These are phyloP conservation scores for Quercus bicolor DNA, from an alignment of 306 rosid species.

Conservation along the genomic window DNA sequence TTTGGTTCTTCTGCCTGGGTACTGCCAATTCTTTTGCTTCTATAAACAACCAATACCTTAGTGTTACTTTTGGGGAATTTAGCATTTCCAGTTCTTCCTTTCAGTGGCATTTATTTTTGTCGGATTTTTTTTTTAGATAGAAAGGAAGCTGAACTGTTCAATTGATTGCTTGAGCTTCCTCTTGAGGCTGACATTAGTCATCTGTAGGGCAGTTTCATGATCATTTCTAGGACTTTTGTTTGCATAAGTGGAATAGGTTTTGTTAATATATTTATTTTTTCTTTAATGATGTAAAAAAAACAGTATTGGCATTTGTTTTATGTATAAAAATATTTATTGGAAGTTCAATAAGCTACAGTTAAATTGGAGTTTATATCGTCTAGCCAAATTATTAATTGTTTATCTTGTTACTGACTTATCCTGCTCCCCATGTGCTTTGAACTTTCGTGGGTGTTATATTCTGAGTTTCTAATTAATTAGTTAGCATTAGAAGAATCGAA, in stretches of 20 bases:
- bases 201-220: not conserved
- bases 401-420: not conserved
- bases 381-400: not conserved
- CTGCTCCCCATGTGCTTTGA: not conserved
- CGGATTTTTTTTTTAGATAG: too few species aligned
- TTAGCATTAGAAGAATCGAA: not conserved
- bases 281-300: not conserved
- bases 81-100: not conserved
- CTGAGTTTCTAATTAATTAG: not conserved
- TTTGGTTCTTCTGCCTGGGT: constrained; percentile 12
- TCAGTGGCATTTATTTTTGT: too few species aligned
- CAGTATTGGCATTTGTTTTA: not conserved
- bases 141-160: not conserved
- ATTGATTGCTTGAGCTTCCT: not conserved
- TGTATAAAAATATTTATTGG: not conserved
- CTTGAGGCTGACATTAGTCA: not conserved
- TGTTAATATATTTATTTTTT: not conserved
- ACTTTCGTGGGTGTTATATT: not conserved
- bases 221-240: constrained; percentile 8
- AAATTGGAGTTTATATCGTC: not conserved
- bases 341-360: not conserved
- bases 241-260: not conserved
- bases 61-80: not conserved
- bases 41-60: not conserved
- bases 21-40: constrained; percentile 13